Evolutionary conservation across 352 stramenopile genomes (phyloP).

Genomic region (Globisporangium cederbergense): DNA sequence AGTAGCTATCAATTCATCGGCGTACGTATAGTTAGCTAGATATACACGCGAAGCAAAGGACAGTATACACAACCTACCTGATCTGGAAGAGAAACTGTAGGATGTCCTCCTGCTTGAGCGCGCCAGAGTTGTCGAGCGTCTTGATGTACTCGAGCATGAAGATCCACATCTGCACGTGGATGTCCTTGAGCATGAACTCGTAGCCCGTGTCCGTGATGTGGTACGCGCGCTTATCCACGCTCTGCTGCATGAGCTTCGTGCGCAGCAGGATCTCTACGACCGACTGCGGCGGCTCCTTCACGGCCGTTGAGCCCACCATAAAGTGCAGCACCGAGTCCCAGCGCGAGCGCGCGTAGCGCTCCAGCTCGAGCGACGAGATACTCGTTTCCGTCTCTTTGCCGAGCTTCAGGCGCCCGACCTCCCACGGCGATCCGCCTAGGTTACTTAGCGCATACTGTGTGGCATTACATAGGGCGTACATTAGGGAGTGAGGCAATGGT

Average conservation of each 20-base stretch:
- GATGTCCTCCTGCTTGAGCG: conserved; percentile 82
- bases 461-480: neutral
- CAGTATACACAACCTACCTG: conserved; percentile 26
- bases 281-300: conserved; percentile 57
- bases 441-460: conserved; percentile 58
- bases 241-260: conserved; percentile 69
- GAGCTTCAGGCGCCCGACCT: conserved; percentile 43
- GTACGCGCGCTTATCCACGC: conserved; percentile 49
- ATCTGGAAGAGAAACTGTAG: conserved; percentile 89
- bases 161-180: conserved; percentile 91
- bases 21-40: conserved; percentile 1
- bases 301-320: conserved; percentile 69
- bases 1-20: conserved; percentile 39
- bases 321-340: conserved; percentile 78
- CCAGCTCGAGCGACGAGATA: conserved; percentile 48
- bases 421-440: conserved; percentile 74
- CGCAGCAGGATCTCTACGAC: conserved; percentile 74
- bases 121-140: conserved; percentile 69
- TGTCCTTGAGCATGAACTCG: conserved; percentile 92
- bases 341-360: conserved; percentile 52
- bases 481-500: neutral
- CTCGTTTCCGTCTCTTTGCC: conserved; percentile 38
- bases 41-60: neutral
- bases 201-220: conserved; percentile 88
- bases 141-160: conserved; percentile 90